A percentile compares a stretch with the other conserved stretches of the same genome.
Conservation (phyloP, 2,329 filamentous ascomycete species). For the Pseudofabraea citricarpa region DNA sequence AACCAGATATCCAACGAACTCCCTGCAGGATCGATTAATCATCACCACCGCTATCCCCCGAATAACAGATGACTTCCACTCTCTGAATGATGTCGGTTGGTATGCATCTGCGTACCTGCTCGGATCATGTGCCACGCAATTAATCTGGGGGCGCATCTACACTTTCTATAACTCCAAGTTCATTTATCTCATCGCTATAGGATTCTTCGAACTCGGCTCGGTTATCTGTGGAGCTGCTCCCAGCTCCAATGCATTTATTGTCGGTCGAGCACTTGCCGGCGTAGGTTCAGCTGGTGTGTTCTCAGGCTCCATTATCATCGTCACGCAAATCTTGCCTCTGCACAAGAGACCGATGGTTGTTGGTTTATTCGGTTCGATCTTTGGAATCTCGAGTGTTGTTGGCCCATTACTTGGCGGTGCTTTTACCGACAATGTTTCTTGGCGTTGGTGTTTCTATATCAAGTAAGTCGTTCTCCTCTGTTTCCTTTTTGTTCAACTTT, state of each 20-base stretch:
- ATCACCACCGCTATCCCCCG: neutral
- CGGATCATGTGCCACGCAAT: neutral
- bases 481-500: neutral
- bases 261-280: constrained; percentile 23
- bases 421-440: constrained; percentile 27
- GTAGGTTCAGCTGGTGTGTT: constrained; percentile 19
- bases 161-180: constrained; percentile 15
- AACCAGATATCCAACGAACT: neutral
- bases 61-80: constrained; percentile 1
- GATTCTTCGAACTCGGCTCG: constrained; percentile 25
- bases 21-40: neutral
- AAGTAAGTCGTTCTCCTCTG: constrained; percentile 15
- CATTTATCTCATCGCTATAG: constrained; percentile 10
- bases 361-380: constrained; percentile 16
- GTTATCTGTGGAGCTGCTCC: constrained; percentile 21
- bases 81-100: neutral
- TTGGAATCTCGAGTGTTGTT: constrained; percentile 15
- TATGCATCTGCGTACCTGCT: neutral
- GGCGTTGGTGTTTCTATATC: constrained; percentile 31
- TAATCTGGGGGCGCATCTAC: constrained; percentile 13
- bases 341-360: constrained; percentile 11
- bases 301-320: constrained; percentile 19
- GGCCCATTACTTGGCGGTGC: constrained; percentile 27
- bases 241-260: constrained; percentile 21
- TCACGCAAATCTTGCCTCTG: constrained; percentile 13